Evolutionary conservation across 2,329 filamentous ascomycete genomes (phyloP), one percentile per base, ranked within the genome.

Genomic region (Aureobasidium sp.): DNA sequence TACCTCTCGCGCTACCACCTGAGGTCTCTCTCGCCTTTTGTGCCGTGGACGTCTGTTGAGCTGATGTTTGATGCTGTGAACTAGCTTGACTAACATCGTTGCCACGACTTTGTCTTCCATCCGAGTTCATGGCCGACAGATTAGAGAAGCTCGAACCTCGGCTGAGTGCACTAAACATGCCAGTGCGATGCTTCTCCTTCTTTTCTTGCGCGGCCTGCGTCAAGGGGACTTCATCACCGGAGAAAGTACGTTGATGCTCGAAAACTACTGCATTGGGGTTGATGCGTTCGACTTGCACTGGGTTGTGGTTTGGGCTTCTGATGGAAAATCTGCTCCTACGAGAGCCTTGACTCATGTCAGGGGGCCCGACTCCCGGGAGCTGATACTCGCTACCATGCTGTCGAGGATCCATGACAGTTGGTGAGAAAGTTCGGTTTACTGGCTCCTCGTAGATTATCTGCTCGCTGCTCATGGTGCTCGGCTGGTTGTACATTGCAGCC

Each of bases 341-440:
- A 4, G 59, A 29, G 3, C 40, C 31, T 33, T 53, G 49, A 5
- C 4, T 25, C n/a, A 31, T 7, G 2, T 59, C 47, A 8, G 72
- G 70, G 15, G 74, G 73, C 5, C 69, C 74, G 19, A 73, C 71
- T 3, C 72, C 71, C 9, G 72, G 67, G 15, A 73, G 63, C 9
- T 74, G 70, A 61, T 72, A 74, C 49, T 78, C 75, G n/a, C 68
- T 70, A 13, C 70, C 70, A 19, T 75, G 74, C 1, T 74, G 69
- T 35, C 74, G 74, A 15, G 78, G 74, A 49, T 65, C 59, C 38
- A 62, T 63, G 9, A 65, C 64, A 37, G 64, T 55, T 5, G 60
- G 43, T 7, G 51, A 43, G 31, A 61, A 45, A 5, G 35, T 23
- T 2, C 43, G 31, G 13, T 38, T 31, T 5, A 21, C 7, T 15